These are phyloP conservation scores for Quercus lobata DNA, from an alignment of 331 rosid genomes.

Conservation along the genomic window DNA sequence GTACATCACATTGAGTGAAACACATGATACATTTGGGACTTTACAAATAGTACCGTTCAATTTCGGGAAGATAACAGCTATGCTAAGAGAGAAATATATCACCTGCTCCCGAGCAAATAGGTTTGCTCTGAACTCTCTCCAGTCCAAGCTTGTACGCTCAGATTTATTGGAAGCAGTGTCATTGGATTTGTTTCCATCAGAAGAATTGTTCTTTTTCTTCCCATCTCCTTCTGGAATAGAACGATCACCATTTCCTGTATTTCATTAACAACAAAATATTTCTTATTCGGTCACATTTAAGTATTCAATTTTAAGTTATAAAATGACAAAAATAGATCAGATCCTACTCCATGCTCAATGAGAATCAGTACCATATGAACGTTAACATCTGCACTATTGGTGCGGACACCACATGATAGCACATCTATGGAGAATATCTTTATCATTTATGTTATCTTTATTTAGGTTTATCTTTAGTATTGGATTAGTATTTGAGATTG, in stretches of 20 bases:
- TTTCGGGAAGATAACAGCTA: slow-evolving; percentile 1
- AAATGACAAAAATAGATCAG: background rate
- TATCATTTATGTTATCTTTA: no score
- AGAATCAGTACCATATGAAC: background rate
- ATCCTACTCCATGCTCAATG: background rate
- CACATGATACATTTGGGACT: background rate
- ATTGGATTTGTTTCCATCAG: slow-evolving; percentile 46
- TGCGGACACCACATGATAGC: no score
- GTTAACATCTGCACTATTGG: background rate
- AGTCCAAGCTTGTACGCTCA: slow-evolving; percentile 48
- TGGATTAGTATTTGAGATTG: no score
- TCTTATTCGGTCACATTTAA: background rate
- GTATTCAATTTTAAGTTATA: background rate
- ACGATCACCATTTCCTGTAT: slow-evolving; percentile 69
- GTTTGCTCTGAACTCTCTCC: slow-evolving; percentile 97
- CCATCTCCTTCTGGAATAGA: slow-evolving; percentile 77
- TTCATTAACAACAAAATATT: background rate
- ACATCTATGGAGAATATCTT: no score
- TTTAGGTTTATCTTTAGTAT: no score
- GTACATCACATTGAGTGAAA: background rate
- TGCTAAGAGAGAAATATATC: slow-evolving; percentile 20
- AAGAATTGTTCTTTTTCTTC: slow-evolving; percentile 42
- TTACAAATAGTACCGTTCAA: background rate
- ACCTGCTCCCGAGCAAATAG: slow-evolving; percentile 74
- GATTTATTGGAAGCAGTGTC: slow-evolving; percentile 44